phyloP scores from a whole-genome alignment of 148 eudicot genomes.

The Diospyros lotus region DNA sequence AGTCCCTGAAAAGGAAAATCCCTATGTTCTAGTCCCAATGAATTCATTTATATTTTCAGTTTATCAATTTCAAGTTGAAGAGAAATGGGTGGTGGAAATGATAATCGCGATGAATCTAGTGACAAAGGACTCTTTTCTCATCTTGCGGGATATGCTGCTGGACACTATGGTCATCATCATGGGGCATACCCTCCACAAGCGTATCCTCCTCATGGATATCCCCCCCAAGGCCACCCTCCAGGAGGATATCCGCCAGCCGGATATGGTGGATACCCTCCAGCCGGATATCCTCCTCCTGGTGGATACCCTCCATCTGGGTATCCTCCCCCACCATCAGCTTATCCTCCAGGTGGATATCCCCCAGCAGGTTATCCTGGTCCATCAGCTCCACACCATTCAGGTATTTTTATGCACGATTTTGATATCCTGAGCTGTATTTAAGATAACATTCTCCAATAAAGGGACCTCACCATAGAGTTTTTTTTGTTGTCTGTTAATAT shows the following conservation, averaged over 20 bases:
- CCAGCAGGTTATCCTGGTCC: slow-evolving; percentile 45
- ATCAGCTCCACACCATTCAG: slow-evolving; percentile 43
- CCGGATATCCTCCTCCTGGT: slow-evolving; percentile 29
- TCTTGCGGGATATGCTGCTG: slow-evolving; percentile 35
- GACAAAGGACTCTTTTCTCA: slow-evolving; percentile 42
- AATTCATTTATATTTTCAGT: neutral
- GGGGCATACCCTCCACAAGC: slow-evolving; percentile 30
- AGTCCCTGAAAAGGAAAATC: neutral
- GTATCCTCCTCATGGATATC: slow-evolving; percentile 30
- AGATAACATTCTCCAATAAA: neutral
- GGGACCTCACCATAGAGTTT: neutral
- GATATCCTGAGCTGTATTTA: neutral
- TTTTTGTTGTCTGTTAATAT: neutral
- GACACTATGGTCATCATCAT: slow-evolving; percentile 22
- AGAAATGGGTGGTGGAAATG: slow-evolving; percentile 35
- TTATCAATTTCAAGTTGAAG: slow-evolving; percentile 19
- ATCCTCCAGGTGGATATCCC: slow-evolving; percentile 42
- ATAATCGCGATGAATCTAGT: slow-evolving; percentile 15
- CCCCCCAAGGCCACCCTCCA: slow-evolving; percentile 33
- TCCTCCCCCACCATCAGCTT: no score
- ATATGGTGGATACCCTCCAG: slow-evolving; percentile 43
- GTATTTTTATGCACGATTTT: slow-evolving; percentile 17
- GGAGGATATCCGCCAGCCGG: slow-evolving; percentile 33
- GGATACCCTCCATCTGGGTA: slow-evolving; percentile 43
- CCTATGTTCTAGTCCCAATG: neutral